These are phyloP conservation scores for Colletotrichum costaricense DNA, from an alignment of 2,329 filamentous ascomycete genomes.

Conservation along the genomic window DNA sequence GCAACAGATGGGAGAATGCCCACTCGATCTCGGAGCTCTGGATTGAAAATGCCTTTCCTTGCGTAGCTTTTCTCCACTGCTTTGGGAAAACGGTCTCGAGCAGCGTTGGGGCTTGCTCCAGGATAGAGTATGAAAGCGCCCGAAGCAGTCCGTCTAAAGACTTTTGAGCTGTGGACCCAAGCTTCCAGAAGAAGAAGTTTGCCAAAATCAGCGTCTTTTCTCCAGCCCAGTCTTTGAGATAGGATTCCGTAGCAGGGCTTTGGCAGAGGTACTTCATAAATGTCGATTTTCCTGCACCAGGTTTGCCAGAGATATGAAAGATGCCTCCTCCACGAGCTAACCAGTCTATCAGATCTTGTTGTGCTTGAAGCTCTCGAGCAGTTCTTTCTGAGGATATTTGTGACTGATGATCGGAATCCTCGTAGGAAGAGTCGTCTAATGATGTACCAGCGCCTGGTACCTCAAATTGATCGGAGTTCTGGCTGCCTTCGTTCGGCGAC, in stretches of 20 bases:
- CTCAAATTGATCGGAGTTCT: not conserved
- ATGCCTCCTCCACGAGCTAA: not conserved
- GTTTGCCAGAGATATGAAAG: slow-evolving; percentile 10
- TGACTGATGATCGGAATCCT: rapidly evolving
- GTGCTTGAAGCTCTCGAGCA: not conserved
- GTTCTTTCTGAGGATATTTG: not conserved
- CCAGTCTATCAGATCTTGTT: not conserved
- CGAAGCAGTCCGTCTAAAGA: not conserved
- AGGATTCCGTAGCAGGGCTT: not conserved
- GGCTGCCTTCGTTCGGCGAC: not conserved
- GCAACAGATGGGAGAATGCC: not conserved
- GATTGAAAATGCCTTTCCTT: not conserved
- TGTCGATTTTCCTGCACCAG: slow-evolving; percentile 18
- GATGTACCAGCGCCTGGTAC: not conserved
- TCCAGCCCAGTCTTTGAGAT: not conserved
- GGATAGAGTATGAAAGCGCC: not conserved
- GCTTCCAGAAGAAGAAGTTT: slow-evolving; percentile 19
- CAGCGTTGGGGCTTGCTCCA: not conserved
- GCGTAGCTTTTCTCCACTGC: not conserved
- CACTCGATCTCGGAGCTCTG: not conserved
- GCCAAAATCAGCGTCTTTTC: not conserved
- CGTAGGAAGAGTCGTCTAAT: not conserved
- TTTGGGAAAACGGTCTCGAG: not conserved
- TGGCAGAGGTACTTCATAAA: slow-evolving; percentile 21
- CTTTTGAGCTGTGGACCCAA: not conserved